Percentiles rank a stretch among this genome's conserved stretches.
phyloP scores from a whole-genome alignment of 306 rosid genomes.

The Elaeagnus macrophylla region DNA sequence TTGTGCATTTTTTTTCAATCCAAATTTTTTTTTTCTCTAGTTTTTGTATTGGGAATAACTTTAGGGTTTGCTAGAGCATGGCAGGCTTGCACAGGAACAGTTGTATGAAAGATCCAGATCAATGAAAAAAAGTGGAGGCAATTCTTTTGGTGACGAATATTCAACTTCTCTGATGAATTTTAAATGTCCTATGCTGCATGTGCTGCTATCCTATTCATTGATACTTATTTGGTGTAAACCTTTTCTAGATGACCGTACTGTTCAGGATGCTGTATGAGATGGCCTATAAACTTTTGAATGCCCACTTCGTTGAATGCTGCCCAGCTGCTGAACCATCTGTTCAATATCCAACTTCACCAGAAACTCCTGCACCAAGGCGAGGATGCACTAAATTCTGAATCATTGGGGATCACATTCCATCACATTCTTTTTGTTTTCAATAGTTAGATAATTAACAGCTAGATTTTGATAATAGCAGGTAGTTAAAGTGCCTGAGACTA shows the following conservation, averaged over 20 bases:
- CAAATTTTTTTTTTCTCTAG: no score
- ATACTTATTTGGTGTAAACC: neutral
- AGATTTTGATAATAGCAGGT: slow-evolving; percentile 32
- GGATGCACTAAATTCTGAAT: slow-evolving; percentile 16
- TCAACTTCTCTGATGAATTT: neutral
- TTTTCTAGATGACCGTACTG: slow-evolving; percentile 36
- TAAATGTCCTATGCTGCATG: neutral
- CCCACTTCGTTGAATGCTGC: slow-evolving; percentile 64
- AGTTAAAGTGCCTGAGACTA: slow-evolving; percentile 37
- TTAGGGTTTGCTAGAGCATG: no score
- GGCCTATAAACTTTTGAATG: slow-evolving; percentile 51
- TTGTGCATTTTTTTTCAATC: no score
- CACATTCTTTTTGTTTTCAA: neutral
- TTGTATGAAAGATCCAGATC: slow-evolving; percentile 33
- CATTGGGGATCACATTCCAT: slow-evolving; percentile 6
- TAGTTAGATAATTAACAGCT: slow-evolving; percentile 8
- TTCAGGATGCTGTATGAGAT: slow-evolving; percentile 38
- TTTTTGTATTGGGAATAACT: slow-evolving; percentile 44
- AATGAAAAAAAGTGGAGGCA: slow-evolving; percentile 46
- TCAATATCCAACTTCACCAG: slow-evolving; percentile 29
- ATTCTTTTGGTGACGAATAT: slow-evolving; percentile 10
- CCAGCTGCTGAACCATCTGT: slow-evolving; percentile 62
- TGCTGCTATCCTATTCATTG: no score
- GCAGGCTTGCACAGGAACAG: no score
- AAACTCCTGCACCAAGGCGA: slow-evolving; percentile 39